Evolutionary conservation across 345 rosid species (phyloP).

Genomic region (Citrus reticulata): DNA sequence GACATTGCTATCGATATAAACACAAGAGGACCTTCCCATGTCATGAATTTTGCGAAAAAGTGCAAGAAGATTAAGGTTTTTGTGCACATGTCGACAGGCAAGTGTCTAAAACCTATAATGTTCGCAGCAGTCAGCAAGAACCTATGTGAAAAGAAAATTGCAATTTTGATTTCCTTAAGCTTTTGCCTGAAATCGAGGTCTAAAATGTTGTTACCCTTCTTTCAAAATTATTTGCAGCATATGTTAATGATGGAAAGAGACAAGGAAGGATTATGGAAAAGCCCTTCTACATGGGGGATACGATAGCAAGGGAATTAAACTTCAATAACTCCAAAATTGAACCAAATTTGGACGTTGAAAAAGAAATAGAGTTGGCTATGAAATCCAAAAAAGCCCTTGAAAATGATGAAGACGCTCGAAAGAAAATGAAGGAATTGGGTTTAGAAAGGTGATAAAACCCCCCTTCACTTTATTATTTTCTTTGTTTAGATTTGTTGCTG

Average conservation of each 20-base stretch:
- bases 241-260: slow-evolving; percentile 93
- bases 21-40: slow-evolving; percentile 29
- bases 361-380: slow-evolving; percentile 56
- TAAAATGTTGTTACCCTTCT: no score
- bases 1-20: slow-evolving; percentile 35
- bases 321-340: slow-evolving; percentile 23
- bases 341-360: slow-evolving; percentile 49
- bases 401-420: slow-evolving; percentile 35
- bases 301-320: slow-evolving; percentile 59
- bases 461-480: background rate
- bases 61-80: slow-evolving; percentile 30
- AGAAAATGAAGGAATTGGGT: slow-evolving; percentile 79
- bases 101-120: background rate
- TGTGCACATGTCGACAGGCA: slow-evolving; percentile 44
- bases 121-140: no score
- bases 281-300: slow-evolving; percentile 67
- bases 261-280: slow-evolving; percentile 85
- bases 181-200: no score
- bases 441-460: slow-evolving; percentile 36
- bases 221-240: slow-evolving; percentile 38
- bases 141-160: no score
- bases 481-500: background rate
- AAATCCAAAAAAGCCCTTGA: slow-evolving; percentile 33
- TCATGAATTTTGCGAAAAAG: slow-evolving; percentile 34
- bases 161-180: no score